Evolutionary conservation across 2,329 filamentous ascomycete species (phyloP), one percentile per base, ranked within the genome.

Genomic region (Teratosphaeria nubilosa): DNA sequence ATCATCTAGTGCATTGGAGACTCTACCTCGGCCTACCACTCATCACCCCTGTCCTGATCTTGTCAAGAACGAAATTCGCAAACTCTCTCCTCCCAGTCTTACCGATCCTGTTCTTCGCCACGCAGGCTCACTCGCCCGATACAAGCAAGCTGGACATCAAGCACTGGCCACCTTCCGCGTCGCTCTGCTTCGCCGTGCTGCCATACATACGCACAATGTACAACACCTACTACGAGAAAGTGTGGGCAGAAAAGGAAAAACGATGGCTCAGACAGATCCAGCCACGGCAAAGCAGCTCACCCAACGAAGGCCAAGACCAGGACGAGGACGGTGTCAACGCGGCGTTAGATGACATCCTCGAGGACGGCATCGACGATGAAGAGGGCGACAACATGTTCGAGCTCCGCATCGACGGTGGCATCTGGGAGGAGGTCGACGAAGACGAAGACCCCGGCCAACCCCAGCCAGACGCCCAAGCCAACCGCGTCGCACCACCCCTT

Each of bases 161-260:
- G n/a, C 72, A 82, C 51, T 86, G 84, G 84, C 85, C 86, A 2
- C 86, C 86, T 1, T 83, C 80, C 53, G 82, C 86, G 14, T 81
- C 82, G 27, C 81, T 87, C 63, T 82, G 84, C 2, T 82, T 89
- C 63, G 83, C 85, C 1, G 76, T 83, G 4, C 71, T 90, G 3
- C 86, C 86, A 0, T 87, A 87, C 63, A 66, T 87, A 2, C 81
- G 85, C 56, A 79, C 79, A 32, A 75, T 81, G 24, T 90, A 90
- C 71, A 83, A 84, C 58, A 75, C 78, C 31, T 75, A 85, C 55
- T 88, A 87, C 66, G 78, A 84, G 51, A 77, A 76, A 51, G 67
- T 83, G 1, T 85, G 85, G 73, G 76, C 78, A 16, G 76, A 79
- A 22, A 72, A 79, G 56, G 83, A 86, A 66, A 77, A 77, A 63